Base-by-base conservation (phyloP, 2,329 filamentous ascomycete species). In the Fusarium foetens region DNA sequence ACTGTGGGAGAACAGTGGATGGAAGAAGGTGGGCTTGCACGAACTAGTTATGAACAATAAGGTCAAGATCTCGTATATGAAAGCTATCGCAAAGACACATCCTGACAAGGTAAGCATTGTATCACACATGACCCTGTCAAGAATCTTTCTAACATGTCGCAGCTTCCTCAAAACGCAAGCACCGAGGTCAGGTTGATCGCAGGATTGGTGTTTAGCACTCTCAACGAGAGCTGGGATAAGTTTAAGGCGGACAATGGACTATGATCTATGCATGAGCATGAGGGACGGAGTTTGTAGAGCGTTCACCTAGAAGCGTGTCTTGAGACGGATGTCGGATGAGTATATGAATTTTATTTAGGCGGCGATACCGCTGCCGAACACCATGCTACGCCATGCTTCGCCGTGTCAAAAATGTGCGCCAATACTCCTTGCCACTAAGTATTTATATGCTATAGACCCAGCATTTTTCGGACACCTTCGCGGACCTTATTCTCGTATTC, bases 41-140 rank as follows among this genome's bases (percentile, higher is more conserved):
- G 96, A 99, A 84, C 82, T 99, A 75, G 92, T 99, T 58, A 89
- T 97, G 87, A 91, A 94, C 38, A 94, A 93, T 75, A 97, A 95
- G 86, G 96, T 98, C 81, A 99, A 99, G 89, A 92, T 99, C 72
- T 87, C 93, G 67, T 99, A 99, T 80, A 98, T 99, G 96, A 98
- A 97, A 88, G 96, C 95, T 10, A 98, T 99, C 87, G 94, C 92
- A 16, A 98, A 98, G 87, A 96, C 96, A 75, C 96, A 99, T 87
- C 96, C 96, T 68, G 96, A 99, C 82, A 99, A 99, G 92, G 96
- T 98, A 86, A 83, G 90, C 41, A 46, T 14, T 19, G 17, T 25
- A 29, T 27, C 14, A 13, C 19, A 5, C 14, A 29, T 9, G 8
- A 3, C 13, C 43, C n/a, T 23, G 6, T 14, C 11, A 39, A n/a